These are phyloP conservation scores for Leishmania tarentolae DNA, from an alignment of 208 protist genomes.

Conservation along the genomic window DNA sequence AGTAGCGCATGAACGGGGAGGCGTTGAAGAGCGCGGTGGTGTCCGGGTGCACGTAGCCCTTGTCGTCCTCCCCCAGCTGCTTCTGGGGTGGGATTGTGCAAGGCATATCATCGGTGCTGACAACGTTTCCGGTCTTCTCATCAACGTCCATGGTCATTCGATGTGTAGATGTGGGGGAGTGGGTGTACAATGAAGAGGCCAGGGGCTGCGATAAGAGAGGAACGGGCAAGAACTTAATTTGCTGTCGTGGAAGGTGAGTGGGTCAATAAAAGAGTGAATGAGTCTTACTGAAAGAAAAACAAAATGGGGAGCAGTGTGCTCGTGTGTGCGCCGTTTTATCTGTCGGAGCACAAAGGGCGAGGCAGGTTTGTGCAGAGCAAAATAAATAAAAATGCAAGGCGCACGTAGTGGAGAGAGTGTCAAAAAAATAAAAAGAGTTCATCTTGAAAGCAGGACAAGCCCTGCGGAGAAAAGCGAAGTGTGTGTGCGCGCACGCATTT, in stretches of 20 bases:
- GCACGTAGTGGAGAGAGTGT: not conserved
- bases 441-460: not conserved
- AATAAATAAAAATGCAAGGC: not conserved
- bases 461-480: not conserved
- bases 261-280: not conserved
- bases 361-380: not conserved
- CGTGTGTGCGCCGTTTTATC: not conserved
- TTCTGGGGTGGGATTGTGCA: not conserved
- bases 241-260: not conserved
- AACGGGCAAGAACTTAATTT: not conserved
- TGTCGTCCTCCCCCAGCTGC: constrained; percentile 16
- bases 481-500: not conserved
- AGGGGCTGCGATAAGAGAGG: not conserved
- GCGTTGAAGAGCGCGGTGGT: constrained; percentile 29
- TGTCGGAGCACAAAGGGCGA: not conserved
- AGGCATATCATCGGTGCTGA: not conserved
- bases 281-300: not conserved
- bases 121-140: not conserved
- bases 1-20: constrained; percentile 26
- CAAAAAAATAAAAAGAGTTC: not conserved
- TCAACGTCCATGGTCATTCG: not conserved
- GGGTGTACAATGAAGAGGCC: not conserved
- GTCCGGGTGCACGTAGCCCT: constrained; percentile 38
- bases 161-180: not conserved
- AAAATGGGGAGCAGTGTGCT: not conserved